Percentiles rank a stretch among this genome's conserved stretches.
Evolutionary conservation across 116 monocot species (phyloP).

Genomic region (Zostera marina): DNA sequence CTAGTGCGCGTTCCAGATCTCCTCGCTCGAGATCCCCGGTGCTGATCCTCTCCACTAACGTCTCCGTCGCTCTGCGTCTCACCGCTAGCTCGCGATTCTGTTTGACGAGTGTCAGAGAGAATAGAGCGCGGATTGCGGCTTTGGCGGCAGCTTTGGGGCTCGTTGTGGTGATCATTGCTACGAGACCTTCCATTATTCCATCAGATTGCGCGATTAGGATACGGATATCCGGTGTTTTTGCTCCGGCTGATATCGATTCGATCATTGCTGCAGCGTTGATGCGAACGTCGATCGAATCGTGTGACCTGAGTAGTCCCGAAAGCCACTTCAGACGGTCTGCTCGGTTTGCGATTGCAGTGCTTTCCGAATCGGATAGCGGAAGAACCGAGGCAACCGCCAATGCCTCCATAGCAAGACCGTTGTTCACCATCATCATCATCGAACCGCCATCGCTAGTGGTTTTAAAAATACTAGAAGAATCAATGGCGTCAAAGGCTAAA

Average conservation of each 20-base stretch:
- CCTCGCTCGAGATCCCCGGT: slow-evolving; percentile 22
- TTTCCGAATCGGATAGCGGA: slow-evolving; percentile 37
- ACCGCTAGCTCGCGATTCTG: slow-evolving; percentile 31
- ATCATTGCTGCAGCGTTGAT: slow-evolving; percentile 48
- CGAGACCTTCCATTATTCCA: slow-evolving; percentile 39
- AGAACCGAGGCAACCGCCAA: slow-evolving; percentile 38
- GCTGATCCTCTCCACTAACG: slow-evolving; percentile 26
- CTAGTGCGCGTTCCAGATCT: slow-evolving; percentile 53
- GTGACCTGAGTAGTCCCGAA: slow-evolving; percentile 8
- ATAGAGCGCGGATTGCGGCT: slow-evolving; percentile 53
- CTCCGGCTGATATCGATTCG: slow-evolving; percentile 33
- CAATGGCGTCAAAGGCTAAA: neutral
- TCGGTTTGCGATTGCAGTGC: slow-evolving; percentile 20
- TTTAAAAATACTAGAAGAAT: too few relatives aligned
- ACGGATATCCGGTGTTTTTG: slow-evolving; percentile 32
- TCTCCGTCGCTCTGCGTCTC: slow-evolving; percentile 33
- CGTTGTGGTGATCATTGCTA: slow-evolving; percentile 16
- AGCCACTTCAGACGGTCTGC: slow-evolving; percentile 30
- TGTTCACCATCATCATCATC: slow-evolving; percentile 2
- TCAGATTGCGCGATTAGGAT: slow-evolving; percentile 23
- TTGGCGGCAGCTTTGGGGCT: slow-evolving; percentile 19
- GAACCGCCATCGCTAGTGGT: slow-evolving; percentile 12
- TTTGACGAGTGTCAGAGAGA: slow-evolving; percentile 55
- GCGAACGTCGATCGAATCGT: slow-evolving; percentile 24
- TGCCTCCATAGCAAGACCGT: slow-evolving; percentile 30